Conservation (phyloP, 352 stramenopile genomes). For the Paralagenidium karlingii region DNA sequence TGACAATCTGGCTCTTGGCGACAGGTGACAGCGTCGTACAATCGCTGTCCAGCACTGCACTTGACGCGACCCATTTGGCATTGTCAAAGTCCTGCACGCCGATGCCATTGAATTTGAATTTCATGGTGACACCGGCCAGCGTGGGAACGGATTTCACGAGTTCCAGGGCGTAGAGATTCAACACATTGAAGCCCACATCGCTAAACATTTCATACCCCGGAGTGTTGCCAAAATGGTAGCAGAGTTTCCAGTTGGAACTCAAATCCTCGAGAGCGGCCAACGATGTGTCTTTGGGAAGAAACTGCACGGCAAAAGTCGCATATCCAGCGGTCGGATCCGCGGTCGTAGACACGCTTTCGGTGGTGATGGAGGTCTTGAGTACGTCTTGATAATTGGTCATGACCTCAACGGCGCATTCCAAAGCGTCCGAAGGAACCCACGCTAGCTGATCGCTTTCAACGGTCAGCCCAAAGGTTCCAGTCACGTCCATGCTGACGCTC, state of each 20-base stretch:
- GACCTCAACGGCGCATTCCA: conserved; percentile 16
- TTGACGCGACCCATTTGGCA: conserved; percentile 35
- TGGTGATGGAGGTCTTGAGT: conserved; percentile 24
- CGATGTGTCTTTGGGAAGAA: too few relatives aligned
- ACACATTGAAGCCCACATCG: conserved; percentile 35
- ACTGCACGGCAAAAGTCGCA: conserved; percentile 20
- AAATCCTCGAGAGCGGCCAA: too few relatives aligned
- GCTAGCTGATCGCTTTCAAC: conserved; percentile 39
- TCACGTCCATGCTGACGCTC: conserved; percentile 14
- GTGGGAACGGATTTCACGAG: conserved; percentile 18
- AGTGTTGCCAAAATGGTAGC: conserved; percentile 50
- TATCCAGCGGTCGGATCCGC: conserved; percentile 19
- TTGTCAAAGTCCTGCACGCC: conserved; percentile 47
- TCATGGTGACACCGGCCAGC: conserved; percentile 23
- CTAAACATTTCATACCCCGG: conserved; percentile 40
- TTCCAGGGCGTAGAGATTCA: conserved; percentile 30
- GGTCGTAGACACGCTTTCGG: conserved; percentile 12
- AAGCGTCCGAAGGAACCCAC: conserved; percentile 36
- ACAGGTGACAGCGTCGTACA: conserved; percentile 23
- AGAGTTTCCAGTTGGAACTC: conserved; percentile 69
- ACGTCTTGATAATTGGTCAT: conserved; percentile 16
- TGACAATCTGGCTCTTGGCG: conserved; percentile 16
- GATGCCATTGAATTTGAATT: conserved; percentile 40
- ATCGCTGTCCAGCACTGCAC: conserved; percentile 14
- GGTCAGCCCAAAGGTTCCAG: conserved; percentile 47